Conservation (phyloP, 2,329 filamentous ascomycete species). For the Amesomyces nigricolor region DNA sequence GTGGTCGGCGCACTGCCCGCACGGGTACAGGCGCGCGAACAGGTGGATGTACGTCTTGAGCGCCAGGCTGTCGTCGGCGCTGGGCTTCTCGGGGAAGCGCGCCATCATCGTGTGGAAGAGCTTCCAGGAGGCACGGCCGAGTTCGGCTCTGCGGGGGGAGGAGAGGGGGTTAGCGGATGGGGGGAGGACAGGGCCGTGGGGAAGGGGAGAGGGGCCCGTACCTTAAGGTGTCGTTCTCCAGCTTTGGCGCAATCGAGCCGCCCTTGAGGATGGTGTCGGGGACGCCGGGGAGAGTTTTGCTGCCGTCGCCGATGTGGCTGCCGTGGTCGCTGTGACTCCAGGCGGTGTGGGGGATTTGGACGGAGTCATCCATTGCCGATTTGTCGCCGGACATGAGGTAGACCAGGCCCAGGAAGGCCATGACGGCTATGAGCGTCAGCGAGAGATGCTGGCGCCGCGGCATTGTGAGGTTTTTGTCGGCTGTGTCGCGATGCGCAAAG, state of each 20-base stretch:
- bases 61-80: constrained; percentile 55
- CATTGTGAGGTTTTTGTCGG: constrained; percentile 33
- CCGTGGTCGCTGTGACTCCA: constrained; percentile 13
- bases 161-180: not conserved
- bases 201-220: constrained; percentile 33
- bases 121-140: constrained; percentile 64
- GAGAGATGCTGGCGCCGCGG: constrained; percentile 50
- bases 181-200: constrained; percentile 1
- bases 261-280: constrained; percentile 53
- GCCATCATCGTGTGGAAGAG: constrained; percentile 67
- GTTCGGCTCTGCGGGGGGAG: constrained; percentile 46
- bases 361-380: constrained; percentile 4
- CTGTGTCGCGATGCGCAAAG: not conserved
- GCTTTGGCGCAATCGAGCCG: constrained; percentile 69
- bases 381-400: constrained; percentile 46
- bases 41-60: constrained; percentile 61
- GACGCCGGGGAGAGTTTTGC: constrained; percentile 35
- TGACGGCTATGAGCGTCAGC: constrained; percentile 48
- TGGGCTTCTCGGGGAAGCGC: constrained; percentile 61
- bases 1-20: constrained; percentile 63
- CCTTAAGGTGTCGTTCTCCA: constrained; percentile 79
- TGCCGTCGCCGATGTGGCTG: constrained; percentile 14
- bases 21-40: constrained; percentile 64
- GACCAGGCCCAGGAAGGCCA: constrained; percentile 52
- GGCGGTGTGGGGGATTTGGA: not conserved